Percentiles rank a stretch among this genome's conserved stretches.
These are phyloP conservation scores for Pseudocercospora ulei DNA, from an alignment of 2,329 filamentous ascomycete species.

Conservation along the genomic window DNA sequence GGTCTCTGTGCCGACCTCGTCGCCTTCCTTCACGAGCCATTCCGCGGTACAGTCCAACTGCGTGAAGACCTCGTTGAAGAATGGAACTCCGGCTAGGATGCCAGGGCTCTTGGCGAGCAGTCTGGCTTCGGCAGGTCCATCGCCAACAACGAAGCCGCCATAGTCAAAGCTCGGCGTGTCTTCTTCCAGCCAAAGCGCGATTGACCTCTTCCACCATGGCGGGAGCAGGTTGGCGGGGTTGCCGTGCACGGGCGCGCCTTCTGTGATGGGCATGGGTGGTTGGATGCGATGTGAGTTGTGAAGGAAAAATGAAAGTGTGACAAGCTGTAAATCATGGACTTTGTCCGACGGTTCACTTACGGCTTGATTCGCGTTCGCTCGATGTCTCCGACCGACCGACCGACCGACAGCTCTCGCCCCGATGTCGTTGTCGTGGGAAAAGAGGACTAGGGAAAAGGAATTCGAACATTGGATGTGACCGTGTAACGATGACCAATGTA, in stretches of 20 bases:
- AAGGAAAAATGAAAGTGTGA: neutral
- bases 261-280: conserved; percentile 33
- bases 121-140: conserved; percentile 44
- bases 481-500: too few relatives aligned
- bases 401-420: neutral
- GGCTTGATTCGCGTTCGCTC: neutral
- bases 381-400: conserved; percentile 1
- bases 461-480: too few relatives aligned
- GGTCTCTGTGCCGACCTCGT: conserved; percentile 53
- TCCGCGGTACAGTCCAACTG: conserved; percentile 83
- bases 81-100: conserved; percentile 81
- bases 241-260: conserved; percentile 51
- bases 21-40: conserved; percentile 75
- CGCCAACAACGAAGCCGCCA: conserved; percentile 89
- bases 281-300: conserved; percentile 3
- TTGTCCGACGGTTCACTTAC: conserved; percentile 1
- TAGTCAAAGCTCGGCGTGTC: conserved; percentile 96
- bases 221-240: conserved; percentile 67
- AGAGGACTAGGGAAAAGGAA: too few relatives aligned
- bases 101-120: conserved; percentile 56
- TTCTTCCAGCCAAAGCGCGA: conserved; percentile 82
- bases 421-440: conserved; percentile 8
- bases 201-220: conserved; percentile 68
- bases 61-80: conserved; percentile 85
- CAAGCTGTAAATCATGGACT: neutral